Percentiles rank a stretch among this genome's conserved stretches.
phyloP scores from a whole-genome alignment of 495 filamentous ascomycete genomes.

The Penicillium lagena region DNA sequence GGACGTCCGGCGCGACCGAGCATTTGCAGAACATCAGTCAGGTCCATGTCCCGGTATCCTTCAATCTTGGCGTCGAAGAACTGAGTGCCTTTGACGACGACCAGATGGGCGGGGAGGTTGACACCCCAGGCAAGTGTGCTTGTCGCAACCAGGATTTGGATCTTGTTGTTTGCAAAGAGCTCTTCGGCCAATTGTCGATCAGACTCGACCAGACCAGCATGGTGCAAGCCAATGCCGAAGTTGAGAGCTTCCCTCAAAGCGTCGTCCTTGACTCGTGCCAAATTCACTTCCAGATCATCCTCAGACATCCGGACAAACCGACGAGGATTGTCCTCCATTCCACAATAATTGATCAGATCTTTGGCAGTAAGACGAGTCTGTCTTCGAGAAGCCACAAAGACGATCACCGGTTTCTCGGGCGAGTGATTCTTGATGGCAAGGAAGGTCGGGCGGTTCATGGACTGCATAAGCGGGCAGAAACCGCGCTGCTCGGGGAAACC shows the following conservation, averaged over 20 bases:
- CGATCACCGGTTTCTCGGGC: constrained; percentile 93
- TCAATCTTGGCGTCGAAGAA: constrained; percentile 98
- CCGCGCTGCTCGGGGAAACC: constrained; percentile 93
- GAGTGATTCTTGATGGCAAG: constrained; percentile 93
- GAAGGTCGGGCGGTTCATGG: constrained; percentile 97
- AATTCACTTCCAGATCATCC: constrained; percentile 80
- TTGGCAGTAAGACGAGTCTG: constrained; percentile 93
- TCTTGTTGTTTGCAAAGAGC: constrained; percentile 95
- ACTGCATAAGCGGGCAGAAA: constrained; percentile 97
- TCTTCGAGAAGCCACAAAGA: constrained; percentile 92
- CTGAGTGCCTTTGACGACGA: constrained; percentile 97
- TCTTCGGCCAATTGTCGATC: constrained; percentile 89
- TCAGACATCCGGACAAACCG: constrained; percentile 91
- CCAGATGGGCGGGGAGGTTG: constrained; percentile 93
- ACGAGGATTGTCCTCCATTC: constrained; percentile 96
- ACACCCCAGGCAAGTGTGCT: constrained; percentile 98
- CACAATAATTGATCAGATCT: constrained; percentile 94
- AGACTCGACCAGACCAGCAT: constrained; percentile 92
- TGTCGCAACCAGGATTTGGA: constrained; percentile 94
- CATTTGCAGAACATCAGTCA: constrained; percentile 99
- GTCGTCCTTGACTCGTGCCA: constrained; percentile 83
- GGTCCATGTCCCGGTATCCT: constrained; percentile 97
- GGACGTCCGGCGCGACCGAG: constrained; percentile 90
- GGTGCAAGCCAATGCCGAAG: constrained; percentile 96
- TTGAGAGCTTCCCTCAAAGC: constrained; percentile 83